Percentiles rank a stretch among this genome's conserved stretches.
phyloP scores from a whole-genome alignment of 1,284 basidiomycete genomes.

The Trametes versicolor region DNA sequence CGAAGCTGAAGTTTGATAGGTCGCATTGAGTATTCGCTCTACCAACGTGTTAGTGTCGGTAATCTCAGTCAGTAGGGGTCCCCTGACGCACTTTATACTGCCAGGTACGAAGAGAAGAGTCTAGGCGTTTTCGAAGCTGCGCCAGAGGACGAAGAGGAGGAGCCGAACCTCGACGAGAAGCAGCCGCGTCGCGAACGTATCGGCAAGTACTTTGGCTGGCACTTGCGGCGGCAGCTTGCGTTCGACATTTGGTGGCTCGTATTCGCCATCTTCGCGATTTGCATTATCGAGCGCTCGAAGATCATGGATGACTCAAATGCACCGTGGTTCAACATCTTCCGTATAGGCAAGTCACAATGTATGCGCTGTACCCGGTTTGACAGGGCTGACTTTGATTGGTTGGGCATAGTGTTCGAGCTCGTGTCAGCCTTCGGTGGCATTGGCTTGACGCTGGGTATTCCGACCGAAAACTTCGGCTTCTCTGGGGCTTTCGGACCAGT shows the following conservation, averaged over 20 bases:
- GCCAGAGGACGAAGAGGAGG: conserved; percentile 59
- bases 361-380: not conserved
- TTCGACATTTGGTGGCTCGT: conserved; percentile 72
- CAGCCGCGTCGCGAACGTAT: conserved; percentile 56
- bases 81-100: not conserved
- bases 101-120: conserved; percentile 72
- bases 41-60: conserved; percentile 77
- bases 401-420: conserved; percentile 55
- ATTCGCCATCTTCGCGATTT: conserved; percentile 69
- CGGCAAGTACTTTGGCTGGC: conserved; percentile 67
- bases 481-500: conserved; percentile 60
- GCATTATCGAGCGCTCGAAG: conserved; percentile 71
- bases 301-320: conserved; percentile 62
- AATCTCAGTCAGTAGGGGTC: too few species aligned
- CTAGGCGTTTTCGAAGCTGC: conserved; percentile 70
- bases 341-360: conserved; percentile 36
- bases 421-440: conserved; percentile 71
- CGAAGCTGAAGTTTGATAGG: conserved; percentile 40
- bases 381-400: not conserved
- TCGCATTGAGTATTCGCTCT: conserved; percentile 74
- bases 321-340: conserved; percentile 74
- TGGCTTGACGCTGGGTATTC: conserved; percentile 63
- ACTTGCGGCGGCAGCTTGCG: conserved; percentile 74
- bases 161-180: conserved; percentile 52
- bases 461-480: conserved; percentile 54